Evolutionary conservation across 75 land plant genomes (phyloP).

Genomic region (Isoetes taiwanensis): DNA sequence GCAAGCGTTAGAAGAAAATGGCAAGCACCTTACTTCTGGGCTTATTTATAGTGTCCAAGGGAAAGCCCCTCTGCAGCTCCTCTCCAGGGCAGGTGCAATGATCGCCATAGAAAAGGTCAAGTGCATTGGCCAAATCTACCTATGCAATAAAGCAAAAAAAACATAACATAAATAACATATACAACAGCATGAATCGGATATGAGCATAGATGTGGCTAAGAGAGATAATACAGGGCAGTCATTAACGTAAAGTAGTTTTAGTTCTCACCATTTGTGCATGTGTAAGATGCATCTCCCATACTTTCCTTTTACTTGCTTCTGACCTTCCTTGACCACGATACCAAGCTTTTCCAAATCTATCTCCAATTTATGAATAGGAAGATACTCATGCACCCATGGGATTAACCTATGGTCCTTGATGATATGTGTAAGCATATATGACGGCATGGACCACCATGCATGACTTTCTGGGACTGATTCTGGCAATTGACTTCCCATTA

Average conservation of each 20-base stretch:
- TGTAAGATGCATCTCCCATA: constrained; percentile 53
- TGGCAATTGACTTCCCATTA: background rate
- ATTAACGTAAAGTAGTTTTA: background rate
- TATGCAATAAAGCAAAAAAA: constrained; percentile 12
- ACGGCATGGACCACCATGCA: constrained; percentile 33
- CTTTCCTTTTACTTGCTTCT: constrained; percentile 32
- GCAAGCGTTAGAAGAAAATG: too few species aligned
- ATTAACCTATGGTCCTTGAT: background rate
- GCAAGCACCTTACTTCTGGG: constrained; percentile 42
- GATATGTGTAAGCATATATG: background rate
- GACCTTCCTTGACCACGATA: constrained; percentile 38
- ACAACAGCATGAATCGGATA: too few species aligned
- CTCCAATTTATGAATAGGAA: constrained; percentile 49
- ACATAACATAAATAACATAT: background rate
- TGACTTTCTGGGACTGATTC: constrained; percentile 8
- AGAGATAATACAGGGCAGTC: too few species aligned
- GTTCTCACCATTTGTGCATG: constrained; percentile 63
- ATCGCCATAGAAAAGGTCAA: constrained; percentile 76
- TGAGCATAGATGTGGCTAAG: too few species aligned
- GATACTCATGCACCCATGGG: constrained; percentile 41
- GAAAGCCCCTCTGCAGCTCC: constrained; percentile 19
- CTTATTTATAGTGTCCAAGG: constrained; percentile 15
- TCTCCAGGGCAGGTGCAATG: constrained; percentile 41
- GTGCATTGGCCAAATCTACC: constrained; percentile 55
- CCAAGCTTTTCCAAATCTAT: constrained; percentile 29